A percentile compares a stretch with the other conserved stretches of the same genome.
Evolutionary conservation across 352 stramenopile species (phyloP).

Genomic region (Bremia lactucae): DNA sequence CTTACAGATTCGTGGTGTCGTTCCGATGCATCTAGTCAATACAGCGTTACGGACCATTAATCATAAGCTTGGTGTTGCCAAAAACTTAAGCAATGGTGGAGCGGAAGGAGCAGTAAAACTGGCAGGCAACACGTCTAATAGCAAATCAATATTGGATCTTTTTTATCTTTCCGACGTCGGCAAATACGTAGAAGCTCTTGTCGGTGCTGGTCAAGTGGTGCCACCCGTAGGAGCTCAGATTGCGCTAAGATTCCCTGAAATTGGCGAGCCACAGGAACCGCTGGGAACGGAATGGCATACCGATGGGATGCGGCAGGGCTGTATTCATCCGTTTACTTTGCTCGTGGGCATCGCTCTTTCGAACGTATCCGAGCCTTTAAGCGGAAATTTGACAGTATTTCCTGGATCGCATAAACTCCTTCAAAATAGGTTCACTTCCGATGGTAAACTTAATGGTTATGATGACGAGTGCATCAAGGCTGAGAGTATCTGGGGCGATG

Average conservation of each 20-base stretch:
- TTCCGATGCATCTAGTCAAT: slow-evolving; percentile 46
- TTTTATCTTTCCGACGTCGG: slow-evolving; percentile 38
- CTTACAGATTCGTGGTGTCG: slow-evolving; percentile 48
- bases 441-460: slow-evolving; percentile 44
- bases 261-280: slow-evolving; percentile 48
- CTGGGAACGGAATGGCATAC: slow-evolving; percentile 73
- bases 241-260: slow-evolving; percentile 60
- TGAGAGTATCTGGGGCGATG: slow-evolving; percentile 69
- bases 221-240: slow-evolving; percentile 52
- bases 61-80: slow-evolving; percentile 59
- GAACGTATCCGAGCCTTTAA: slow-evolving; percentile 43
- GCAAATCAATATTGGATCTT: slow-evolving; percentile 43
- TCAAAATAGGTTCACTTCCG: slow-evolving; percentile 33
- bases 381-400: slow-evolving; percentile 70
- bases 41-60: slow-evolving; percentile 55
- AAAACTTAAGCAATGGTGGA: slow-evolving; percentile 59
- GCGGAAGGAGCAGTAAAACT: slow-evolving; percentile 65
- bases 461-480: slow-evolving; percentile 49
- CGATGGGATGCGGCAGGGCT: slow-evolving; percentile 69
- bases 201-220: slow-evolving; percentile 34
- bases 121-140: slow-evolving; percentile 61
- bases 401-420: slow-evolving; percentile 45
- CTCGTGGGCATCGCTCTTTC: slow-evolving; percentile 63
- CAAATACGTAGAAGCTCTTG: slow-evolving; percentile 53
- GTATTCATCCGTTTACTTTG: slow-evolving; percentile 57